Base-by-base conservation (phyloP, 306 rosid species). In the Cucurbita argyrosperma region DNA sequence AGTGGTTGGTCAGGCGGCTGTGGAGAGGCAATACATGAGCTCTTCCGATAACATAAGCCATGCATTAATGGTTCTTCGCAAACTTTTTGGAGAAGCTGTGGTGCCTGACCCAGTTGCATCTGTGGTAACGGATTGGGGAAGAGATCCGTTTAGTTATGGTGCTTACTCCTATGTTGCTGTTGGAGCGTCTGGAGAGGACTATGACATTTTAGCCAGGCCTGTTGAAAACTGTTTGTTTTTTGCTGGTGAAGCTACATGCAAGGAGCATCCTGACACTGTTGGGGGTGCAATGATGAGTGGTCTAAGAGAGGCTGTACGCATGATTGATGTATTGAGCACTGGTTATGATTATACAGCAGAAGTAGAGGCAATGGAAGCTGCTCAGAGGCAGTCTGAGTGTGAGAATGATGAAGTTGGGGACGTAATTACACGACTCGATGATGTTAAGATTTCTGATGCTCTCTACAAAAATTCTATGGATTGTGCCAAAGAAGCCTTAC, bases 231-330 rank as follows among this genome's bases (percentile, higher is more conserved):
- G 96, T 87, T 86, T 95, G 84, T 95, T 95, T 86, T 95, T 95
- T 80, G 96, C 99, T 76, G 99, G 99, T 67, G 99, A 95, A 86
- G 99, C 99, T 81, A 95, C 99, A 63, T 95, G 99, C 86, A 95
- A 95, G 89, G 99, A 95, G 91, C 99, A 95, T 80, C 99, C 99
- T 60, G 99, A 95, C 86, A 95, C 99, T 6, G 99, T 95, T 73
- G 99, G 99, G 81, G 99, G 99, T 84, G 99, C 99, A 42, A 95
- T 95, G 97, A 89, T 95, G 96, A 95, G 97, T 71, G 99, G 99
- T 64, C 89, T 95, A 45, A 89, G 96, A 61, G 99, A 95, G 83
- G 96, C 99, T 30, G 99, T 95, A 62, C 96, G 99, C 54, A 88
- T 95, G 64, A 87, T 91, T 80, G 93, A 91, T 80, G 77, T 91